A percentile compares a stretch with the other conserved stretches of the same genome.
Conservation (phyloP, 2,329 filamentous ascomycete genomes). For the Neofusicoccum sp. region DNA sequence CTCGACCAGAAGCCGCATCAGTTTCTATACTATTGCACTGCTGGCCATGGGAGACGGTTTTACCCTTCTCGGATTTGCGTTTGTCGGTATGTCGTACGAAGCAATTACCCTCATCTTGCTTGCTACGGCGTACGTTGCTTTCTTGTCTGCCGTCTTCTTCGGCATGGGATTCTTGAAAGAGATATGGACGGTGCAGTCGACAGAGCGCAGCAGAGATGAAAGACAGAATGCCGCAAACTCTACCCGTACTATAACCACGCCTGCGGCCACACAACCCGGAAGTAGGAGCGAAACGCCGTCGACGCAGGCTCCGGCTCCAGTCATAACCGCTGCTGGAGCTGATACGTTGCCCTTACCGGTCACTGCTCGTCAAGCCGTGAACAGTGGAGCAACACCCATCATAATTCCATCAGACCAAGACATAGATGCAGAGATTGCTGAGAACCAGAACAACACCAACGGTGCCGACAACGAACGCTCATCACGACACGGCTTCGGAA, state of each 20-base stretch:
- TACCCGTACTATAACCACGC: slow-evolving; percentile 21
- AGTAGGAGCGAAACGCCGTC: slow-evolving; percentile 22
- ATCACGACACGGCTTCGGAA: slow-evolving; percentile 44
- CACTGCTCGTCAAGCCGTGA: slow-evolving; percentile 37
- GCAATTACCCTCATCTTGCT: slow-evolving; percentile 56
- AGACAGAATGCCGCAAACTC: slow-evolving; percentile 37
- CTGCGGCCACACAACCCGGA: slow-evolving; percentile 24
- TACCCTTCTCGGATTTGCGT: slow-evolving; percentile 52
- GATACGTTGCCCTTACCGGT: slow-evolving; percentile 51
- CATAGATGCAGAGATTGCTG: slow-evolving; percentile 32
- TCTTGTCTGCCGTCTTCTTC: slow-evolving; percentile 61
- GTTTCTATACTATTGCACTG: slow-evolving; percentile 62
- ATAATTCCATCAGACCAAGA: slow-evolving; percentile 62
- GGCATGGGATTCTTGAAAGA: slow-evolving; percentile 66
- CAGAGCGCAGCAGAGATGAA: slow-evolving; percentile 45
- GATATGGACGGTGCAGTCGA: slow-evolving; percentile 63
- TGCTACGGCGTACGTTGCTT: slow-evolving; percentile 57
- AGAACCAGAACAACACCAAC: slow-evolving; percentile 33
- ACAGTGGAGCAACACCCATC: slow-evolving; percentile 51
- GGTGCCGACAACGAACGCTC: slow-evolving; percentile 36
- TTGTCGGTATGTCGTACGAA: slow-evolving; percentile 49
- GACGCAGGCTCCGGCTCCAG: slow-evolving; percentile 21
- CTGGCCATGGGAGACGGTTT: slow-evolving; percentile 63
- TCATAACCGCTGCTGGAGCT: slow-evolving; percentile 30
- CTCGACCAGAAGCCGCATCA: slow-evolving; percentile 62